phyloP scores from a whole-genome alignment of 495 filamentous ascomycete genomes.

The Neurospora discreta region DNA sequence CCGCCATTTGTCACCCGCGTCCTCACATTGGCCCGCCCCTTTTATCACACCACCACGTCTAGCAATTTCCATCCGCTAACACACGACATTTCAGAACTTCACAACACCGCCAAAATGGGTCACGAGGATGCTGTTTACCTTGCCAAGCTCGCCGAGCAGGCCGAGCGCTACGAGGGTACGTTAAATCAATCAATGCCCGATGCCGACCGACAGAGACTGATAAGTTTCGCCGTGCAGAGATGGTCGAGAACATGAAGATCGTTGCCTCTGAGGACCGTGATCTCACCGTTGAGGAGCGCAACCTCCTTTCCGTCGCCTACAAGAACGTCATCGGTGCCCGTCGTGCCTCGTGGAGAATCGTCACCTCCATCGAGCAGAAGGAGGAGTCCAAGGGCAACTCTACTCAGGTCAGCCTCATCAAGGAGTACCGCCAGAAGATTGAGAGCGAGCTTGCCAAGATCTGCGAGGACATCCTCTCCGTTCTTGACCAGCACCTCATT shows the following conservation, averaged over 20 bases:
- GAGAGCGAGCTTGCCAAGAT: conserved; percentile 98
- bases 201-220: conserved; percentile 8
- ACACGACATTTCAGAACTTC: conserved; percentile 7
- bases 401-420: conserved; percentile 84
- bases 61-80: conserved; percentile 20
- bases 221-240: conserved; percentile 50
- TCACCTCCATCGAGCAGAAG: conserved; percentile 99
- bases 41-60: conserved; percentile 7
- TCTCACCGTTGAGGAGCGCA: conserved; percentile 97
- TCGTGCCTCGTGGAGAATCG: conserved; percentile 98
- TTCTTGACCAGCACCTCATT: conserved; percentile 93
- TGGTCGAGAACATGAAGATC: conserved; percentile 99
- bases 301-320: conserved; percentile 98
- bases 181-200: conserved; percentile 12
- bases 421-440: conserved; percentile 99
- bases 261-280: conserved; percentile 95
- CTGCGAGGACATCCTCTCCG: conserved; percentile 96
- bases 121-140: conserved; percentile 99
- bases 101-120: conserved; percentile 65
- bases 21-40: conserved; percentile 4
- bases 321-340: conserved; percentile 99
- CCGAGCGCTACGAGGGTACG: conserved; percentile 98
- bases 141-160: conserved; percentile 99
- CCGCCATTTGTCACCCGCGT: neutral
- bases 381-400: conserved; percentile 99